Evolutionary conservation across 2,329 filamentous ascomycete species (phyloP).

Genomic region (Fusarium lateritium): DNA sequence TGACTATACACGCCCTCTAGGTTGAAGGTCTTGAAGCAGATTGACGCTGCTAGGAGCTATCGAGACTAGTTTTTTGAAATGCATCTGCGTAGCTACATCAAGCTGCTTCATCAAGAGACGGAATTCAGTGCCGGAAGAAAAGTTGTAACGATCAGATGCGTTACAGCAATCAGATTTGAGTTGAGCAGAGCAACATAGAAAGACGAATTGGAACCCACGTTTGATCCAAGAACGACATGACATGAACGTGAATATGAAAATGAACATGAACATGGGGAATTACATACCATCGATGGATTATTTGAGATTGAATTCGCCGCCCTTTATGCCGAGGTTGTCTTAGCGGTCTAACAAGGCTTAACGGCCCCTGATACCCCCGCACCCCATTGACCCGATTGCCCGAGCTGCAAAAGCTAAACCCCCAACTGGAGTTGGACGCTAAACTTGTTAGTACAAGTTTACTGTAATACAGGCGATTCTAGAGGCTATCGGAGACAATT

Average conservation of each 20-base stretch:
- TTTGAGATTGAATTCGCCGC: constrained; percentile 16
- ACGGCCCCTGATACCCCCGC: constrained; percentile 36
- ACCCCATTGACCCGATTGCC: constrained; percentile 47
- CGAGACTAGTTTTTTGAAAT: not conserved
- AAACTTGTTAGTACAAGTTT: constrained; percentile 13
- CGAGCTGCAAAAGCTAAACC: constrained; percentile 33
- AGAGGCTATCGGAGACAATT: constrained; percentile 36
- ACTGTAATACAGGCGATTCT: constrained; percentile 41
- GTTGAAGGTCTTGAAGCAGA: not conserved
- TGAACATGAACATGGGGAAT: too few relatives aligned
- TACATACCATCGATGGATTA: not conserved
- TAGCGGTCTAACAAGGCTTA: constrained; percentile 14
- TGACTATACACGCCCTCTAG: not conserved
- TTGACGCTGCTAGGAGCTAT: not conserved
- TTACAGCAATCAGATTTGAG: constrained; percentile 9
- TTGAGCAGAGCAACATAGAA: constrained; percentile 26
- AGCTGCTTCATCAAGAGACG: constrained; percentile 15
- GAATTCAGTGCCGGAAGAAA: constrained; percentile 1
- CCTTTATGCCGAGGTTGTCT: constrained; percentile 41
- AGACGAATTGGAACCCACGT: constrained; percentile 31
- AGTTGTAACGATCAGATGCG: constrained; percentile 3
- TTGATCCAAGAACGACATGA: constrained; percentile 1
- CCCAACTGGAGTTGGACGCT: constrained; percentile 22
- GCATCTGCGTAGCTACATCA: not conserved
- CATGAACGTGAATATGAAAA: too few relatives aligned